These are phyloP conservation scores for Parmelia sp. DNA, from an alignment of 495 filamentous ascomycete species.

Conservation along the genomic window DNA sequence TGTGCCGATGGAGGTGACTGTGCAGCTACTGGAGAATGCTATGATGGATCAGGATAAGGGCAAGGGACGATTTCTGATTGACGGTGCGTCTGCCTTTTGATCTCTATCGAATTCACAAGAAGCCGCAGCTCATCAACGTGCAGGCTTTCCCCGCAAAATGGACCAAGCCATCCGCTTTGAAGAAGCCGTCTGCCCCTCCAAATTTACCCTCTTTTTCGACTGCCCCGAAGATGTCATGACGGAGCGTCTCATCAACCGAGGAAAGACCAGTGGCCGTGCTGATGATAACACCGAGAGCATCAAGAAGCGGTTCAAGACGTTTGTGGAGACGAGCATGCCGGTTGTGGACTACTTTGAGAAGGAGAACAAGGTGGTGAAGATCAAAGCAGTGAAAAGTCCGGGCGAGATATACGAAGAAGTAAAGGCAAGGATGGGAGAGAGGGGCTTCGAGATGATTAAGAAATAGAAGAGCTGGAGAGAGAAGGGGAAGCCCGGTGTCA, in stretches of 20 bases:
- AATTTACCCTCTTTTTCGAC: slow-evolving; percentile 85
- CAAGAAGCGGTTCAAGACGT: slow-evolving; percentile 88
- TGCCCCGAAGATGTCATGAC: slow-evolving; percentile 86
- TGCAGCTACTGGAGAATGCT: slow-evolving; percentile 83
- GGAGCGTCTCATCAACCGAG: slow-evolving; percentile 72
- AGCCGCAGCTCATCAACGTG: slow-evolving; percentile 1
- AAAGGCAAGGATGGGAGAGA: slow-evolving; percentile 41
- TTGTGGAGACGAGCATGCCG: slow-evolving; percentile 93
- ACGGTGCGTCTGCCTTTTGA: slow-evolving; percentile 42
- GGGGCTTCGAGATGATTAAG: slow-evolving; percentile 21
- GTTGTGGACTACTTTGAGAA: slow-evolving; percentile 80
- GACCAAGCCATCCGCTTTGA: slow-evolving; percentile 95
- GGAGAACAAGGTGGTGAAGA: slow-evolving; percentile 69
- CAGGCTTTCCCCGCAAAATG: slow-evolving; percentile 89
- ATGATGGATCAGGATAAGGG: slow-evolving; percentile 53
- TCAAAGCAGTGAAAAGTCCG: slow-evolving; percentile 58
- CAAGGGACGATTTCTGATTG: slow-evolving; percentile 68
- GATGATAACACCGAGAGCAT: slow-evolving; percentile 96
- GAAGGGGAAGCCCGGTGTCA: not conserved
- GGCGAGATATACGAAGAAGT: slow-evolving; percentile 73
- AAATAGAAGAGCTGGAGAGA: slow-evolving; percentile 7
- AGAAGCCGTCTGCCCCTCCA: slow-evolving; percentile 71
- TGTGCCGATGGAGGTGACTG: slow-evolving; percentile 98
- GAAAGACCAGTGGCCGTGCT: slow-evolving; percentile 80
- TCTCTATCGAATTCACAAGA: not conserved